These are phyloP conservation scores for Cryptococcus hybrid DNA, from an alignment of 1,284 basidiomycete species.

Conservation along the genomic window DNA sequence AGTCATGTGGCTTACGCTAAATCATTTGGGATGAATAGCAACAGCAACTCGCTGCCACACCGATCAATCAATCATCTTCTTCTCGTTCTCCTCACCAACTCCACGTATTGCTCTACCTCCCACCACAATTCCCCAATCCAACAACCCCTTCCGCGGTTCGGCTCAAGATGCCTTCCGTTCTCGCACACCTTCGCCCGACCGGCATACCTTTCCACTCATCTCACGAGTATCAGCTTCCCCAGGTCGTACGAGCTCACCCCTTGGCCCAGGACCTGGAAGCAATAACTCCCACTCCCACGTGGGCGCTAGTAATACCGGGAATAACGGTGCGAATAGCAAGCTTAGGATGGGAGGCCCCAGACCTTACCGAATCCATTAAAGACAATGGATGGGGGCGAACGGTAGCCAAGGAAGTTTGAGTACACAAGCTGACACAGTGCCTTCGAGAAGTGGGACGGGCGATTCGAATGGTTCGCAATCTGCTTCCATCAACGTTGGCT, in stretches of 20 bases:
- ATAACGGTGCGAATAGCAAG: background rate
- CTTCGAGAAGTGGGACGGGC: conserved; percentile 24
- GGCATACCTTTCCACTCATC: conserved; percentile 12
- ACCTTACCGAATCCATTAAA: conserved; percentile 42
- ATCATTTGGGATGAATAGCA: background rate
- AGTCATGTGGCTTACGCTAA: background rate
- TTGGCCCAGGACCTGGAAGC: conserved; percentile 8
- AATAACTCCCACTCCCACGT: too few relatives aligned
- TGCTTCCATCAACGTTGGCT: too few relatives aligned
- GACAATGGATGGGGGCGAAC: background rate
- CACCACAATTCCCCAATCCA: conserved; percentile 7
- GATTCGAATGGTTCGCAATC: conserved; percentile 15
- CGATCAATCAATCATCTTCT: conserved; percentile 14
- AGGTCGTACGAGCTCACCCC: conserved; percentile 20
- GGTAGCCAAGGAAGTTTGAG: background rate
- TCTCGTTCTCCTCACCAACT: conserved; percentile 39
- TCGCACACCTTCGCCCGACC: conserved; percentile 34
- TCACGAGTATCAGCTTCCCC: conserved; percentile 17
- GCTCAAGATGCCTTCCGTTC: conserved; percentile 15
- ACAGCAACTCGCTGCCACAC: conserved; percentile 6
- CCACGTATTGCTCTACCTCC: conserved; percentile 16
- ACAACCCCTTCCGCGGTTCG: conserved; percentile 8
- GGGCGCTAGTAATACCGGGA: too few relatives aligned
- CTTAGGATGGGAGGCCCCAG: conserved; percentile 22
- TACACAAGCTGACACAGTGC: background rate